A percentile compares a stretch with the other conserved stretches of the same genome.
Evolutionary conservation across 805 yeast species (phyloP).

Genomic region (Metschnikowia vanudenii): DNA sequence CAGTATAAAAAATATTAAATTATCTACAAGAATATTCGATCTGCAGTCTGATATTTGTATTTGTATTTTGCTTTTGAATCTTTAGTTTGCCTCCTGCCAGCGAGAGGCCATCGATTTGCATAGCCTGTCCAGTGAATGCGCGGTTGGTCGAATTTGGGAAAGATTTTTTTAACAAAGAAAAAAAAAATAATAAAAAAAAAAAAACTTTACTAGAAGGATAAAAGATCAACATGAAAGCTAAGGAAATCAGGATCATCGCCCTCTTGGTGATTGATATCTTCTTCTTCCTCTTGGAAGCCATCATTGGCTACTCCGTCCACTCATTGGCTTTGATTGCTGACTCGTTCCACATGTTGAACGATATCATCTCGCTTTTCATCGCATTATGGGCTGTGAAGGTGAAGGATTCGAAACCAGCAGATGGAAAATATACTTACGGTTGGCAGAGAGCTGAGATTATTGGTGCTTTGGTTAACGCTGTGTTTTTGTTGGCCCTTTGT

Average conservation of each 20-base stretch:
- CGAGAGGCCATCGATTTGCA: no score
- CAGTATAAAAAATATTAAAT: no score
- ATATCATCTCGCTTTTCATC: constrained; percentile 80
- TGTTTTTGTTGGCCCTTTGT: constrained; percentile 87
- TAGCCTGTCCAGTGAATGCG: not conserved
- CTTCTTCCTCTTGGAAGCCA: constrained; percentile 83
- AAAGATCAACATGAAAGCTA: constrained; percentile 36
- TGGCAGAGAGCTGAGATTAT: constrained; percentile 97
- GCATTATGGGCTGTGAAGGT: constrained; percentile 97
- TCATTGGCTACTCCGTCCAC: constrained; percentile 86
- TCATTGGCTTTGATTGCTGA: constrained; percentile 94
- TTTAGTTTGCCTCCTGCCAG: no score
- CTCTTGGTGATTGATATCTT: constrained; percentile 72
- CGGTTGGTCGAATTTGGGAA: no score
- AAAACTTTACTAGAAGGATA: not conserved
- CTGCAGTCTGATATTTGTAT: no score
- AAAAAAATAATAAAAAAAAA: not conserved
- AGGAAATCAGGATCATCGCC: constrained; percentile 70
- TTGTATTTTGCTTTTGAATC: no score
- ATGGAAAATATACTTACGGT: constrained; percentile 90
- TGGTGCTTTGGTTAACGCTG: constrained; percentile 94
- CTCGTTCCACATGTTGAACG: constrained; percentile 96
- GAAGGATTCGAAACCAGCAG: constrained; percentile 77
- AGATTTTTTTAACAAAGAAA: no score
- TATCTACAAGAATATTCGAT: no score